Evolutionary conservation across 176 grass and related monocot genomes (phyloP).

Genomic region (Carex pumila): DNA sequence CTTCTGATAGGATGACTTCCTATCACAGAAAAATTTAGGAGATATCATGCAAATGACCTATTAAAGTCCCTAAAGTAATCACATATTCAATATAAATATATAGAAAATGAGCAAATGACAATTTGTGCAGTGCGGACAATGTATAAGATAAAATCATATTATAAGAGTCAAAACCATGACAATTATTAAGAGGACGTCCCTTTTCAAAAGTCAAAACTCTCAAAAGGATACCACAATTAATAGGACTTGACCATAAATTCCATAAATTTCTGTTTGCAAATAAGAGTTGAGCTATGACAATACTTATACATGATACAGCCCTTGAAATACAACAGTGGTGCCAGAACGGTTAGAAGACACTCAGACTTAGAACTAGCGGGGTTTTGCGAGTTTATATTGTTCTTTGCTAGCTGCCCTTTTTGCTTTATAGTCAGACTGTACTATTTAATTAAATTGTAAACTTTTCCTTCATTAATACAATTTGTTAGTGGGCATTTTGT

Average conservation of each 20-base stretch:
- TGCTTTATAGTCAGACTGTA: no score
- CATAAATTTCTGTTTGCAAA: no score
- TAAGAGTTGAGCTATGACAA: no score
- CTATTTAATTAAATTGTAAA: no score
- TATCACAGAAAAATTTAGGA: not conserved
- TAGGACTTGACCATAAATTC: not conserved
- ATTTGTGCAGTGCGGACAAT: not conserved
- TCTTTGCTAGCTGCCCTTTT: no score
- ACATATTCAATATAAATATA: not conserved
- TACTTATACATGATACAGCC: no score
- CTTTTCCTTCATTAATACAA: no score
- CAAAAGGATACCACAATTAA: not conserved
- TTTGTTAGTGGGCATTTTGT: no score
- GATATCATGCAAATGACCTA: not conserved
- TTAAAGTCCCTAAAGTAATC: not conserved
- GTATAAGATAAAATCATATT: not conserved
- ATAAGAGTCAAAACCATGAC: not conserved
- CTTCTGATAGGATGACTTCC: not conserved
- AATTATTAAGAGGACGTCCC: not conserved
- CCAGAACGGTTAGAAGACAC: no score
- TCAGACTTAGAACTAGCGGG: no score
- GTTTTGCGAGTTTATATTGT: no score
- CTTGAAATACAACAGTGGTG: no score
- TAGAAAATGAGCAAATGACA: not conserved
- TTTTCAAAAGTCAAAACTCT: not conserved